Base-by-base conservation (phyloP, 331 rosid species). In the Spiraea crenata region DNA sequence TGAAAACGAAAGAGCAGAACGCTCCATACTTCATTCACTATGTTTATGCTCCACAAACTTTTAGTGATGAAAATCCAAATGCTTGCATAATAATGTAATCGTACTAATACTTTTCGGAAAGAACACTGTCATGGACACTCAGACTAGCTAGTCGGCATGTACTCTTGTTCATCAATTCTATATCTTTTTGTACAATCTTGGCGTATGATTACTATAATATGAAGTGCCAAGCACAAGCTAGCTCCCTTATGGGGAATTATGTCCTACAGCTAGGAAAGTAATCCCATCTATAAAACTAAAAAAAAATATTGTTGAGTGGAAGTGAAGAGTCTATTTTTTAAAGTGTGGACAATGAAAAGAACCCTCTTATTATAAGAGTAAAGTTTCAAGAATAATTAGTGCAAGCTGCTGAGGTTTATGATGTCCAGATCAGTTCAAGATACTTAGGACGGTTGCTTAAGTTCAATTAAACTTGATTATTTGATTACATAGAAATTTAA, bases 1-100 rank as follows among this genome's bases (percentile, higher is more conserved):
- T 74, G 52, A 76, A 72, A 52, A 4, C 67, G 2, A 83, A 81
- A 63, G 88, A 90, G 0, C 45, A 41, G 45, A 77, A 80, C 50
- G 80, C 80, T 63, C 96, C 97, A 55, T 93, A 90, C 72, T 82
- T 90, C 34, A 82, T 93, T 75, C 98, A 87, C 81, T 90, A 90
- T 78, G 92, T 93, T 16, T 88, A 90, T 75, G 97, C 93, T 51
- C 97, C 97, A 7, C 98, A 90, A 25, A n/a, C 79, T 13, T 90
- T 90, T 35, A 92, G 95, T 3, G 95, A 90, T 81, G 98, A 88
- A 76, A 92, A 92, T 78, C 96, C 98, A 57, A 90, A 92, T 80
- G 86, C 98, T 6, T 92, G 96, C 74, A 58, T n/a, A 49, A 67
- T 92, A 65, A 51, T 74, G 63, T 89, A 78, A 70, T 25, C 31